Percentiles rank a stretch among this genome's conserved stretches.
Evolutionary conservation across 2,329 filamentous ascomycete species (phyloP).

Genomic region (Epicoccum sorghinum): DNA sequence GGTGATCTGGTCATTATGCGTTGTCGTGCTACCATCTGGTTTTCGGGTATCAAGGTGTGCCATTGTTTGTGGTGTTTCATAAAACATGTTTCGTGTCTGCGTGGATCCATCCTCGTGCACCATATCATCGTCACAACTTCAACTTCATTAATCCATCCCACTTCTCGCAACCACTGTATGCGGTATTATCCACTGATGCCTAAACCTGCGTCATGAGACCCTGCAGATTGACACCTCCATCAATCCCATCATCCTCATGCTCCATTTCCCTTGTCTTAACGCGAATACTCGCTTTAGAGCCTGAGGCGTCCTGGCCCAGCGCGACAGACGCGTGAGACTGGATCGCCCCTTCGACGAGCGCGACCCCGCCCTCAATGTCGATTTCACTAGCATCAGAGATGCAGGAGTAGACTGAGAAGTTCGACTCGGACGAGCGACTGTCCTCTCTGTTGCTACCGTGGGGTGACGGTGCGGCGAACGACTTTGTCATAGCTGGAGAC

Average conservation of each 20-base stretch:
- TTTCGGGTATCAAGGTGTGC: too few relatives aligned
- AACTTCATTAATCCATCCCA: too few relatives aligned
- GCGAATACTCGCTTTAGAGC: slow-evolving; percentile 4
- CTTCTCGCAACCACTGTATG: too few relatives aligned
- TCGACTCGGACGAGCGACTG: slow-evolving; percentile 22
- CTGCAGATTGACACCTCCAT: slow-evolving; percentile 19
- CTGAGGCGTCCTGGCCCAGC: slow-evolving; percentile 6
- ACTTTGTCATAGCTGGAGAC: not conserved
- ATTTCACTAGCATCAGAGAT: slow-evolving; percentile 48
- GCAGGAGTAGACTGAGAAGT: slow-evolving; percentile 30
- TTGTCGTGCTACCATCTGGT: too few relatives aligned
- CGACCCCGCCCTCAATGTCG: slow-evolving; percentile 60
- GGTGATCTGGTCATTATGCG: too few relatives aligned
- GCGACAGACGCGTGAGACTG: slow-evolving; percentile 52
- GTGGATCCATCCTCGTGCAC: too few relatives aligned
- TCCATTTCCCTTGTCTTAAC: slow-evolving; percentile 3
- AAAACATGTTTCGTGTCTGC: too few relatives aligned
- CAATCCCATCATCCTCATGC: slow-evolving; percentile 8
- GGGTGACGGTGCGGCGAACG: not conserved
- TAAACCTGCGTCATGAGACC: slow-evolving; percentile 39
- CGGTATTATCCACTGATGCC: not conserved
- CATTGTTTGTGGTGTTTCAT: too few relatives aligned
- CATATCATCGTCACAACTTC: too few relatives aligned
- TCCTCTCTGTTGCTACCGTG: slow-evolving; percentile 1
- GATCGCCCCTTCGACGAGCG: slow-evolving; percentile 63